phyloP scores from a whole-genome alignment of 2,329 filamentous ascomycete species.

The Talaromyces atroroseus region DNA sequence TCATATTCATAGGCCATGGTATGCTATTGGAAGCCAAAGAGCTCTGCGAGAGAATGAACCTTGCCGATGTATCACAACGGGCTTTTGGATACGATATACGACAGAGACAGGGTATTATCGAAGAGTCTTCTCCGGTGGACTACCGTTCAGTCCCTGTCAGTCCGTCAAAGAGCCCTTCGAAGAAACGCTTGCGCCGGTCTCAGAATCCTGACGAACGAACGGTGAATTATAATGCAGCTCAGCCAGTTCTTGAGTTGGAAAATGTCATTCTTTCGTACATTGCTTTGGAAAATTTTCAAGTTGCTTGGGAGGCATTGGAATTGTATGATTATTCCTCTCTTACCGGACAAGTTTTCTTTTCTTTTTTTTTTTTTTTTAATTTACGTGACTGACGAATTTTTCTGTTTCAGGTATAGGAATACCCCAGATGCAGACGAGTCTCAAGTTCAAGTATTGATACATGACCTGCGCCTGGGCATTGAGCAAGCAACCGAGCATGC shows the following conservation, averaged over 20 bases:
- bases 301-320: constrained; percentile 45
- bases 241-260: constrained; percentile 64
- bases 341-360: neutral
- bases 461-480: constrained; percentile 50
- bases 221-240: constrained; percentile 33
- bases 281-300: constrained; percentile 61
- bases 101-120: constrained; percentile 20
- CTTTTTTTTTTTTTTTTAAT: too few species aligned
- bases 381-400: constrained; percentile 7
- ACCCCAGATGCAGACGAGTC: constrained; percentile 24
- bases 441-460: constrained; percentile 47
- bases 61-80: constrained; percentile 43
- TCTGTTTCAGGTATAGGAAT: constrained; percentile 16
- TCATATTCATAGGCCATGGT: constrained; percentile 26
- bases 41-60: constrained; percentile 47
- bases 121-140: constrained; percentile 21
- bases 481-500: constrained; percentile 53
- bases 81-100: constrained; percentile 35
- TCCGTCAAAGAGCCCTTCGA: constrained; percentile 26
- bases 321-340: constrained; percentile 27
- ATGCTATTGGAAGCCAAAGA: constrained; percentile 51
- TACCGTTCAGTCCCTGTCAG: constrained; percentile 26
- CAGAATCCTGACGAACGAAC: constrained; percentile 20
- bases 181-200: constrained; percentile 21
- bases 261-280: constrained; percentile 61